Evolutionary conservation across 2,329 filamentous ascomycete species (phyloP).

Genomic region (Herpomyces periplanetae): DNA sequence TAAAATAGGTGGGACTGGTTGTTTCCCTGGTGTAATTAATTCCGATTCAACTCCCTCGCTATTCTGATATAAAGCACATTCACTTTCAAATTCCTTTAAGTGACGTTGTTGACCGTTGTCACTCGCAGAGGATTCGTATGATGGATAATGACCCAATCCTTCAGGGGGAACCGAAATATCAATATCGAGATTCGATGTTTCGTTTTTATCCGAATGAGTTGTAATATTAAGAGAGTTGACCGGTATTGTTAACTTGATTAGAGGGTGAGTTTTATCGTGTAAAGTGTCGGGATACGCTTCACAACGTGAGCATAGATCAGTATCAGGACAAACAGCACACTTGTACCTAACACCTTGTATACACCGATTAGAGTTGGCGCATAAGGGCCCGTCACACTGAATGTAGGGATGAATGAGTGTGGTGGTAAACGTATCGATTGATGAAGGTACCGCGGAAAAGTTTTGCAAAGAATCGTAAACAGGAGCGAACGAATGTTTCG

Average conservation of each 20-base stretch:
- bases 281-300: conserved; percentile 47
- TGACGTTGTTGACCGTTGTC: too few relatives aligned
- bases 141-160: conserved; percentile 4
- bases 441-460: too few relatives aligned
- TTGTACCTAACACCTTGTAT: conserved; percentile 75
- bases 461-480: conserved; percentile 31
- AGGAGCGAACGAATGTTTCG: conserved; percentile 50
- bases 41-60: too few relatives aligned
- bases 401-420: conserved; percentile 33
- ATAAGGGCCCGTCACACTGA: conserved; percentile 76
- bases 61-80: too few relatives aligned
- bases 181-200: conserved; percentile 22
- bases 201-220: conserved; percentile 24
- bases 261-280: conserved; percentile 79
- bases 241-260: conserved; percentile 86
- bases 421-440: too few relatives aligned
- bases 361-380: conserved; percentile 17
- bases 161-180: conserved; percentile 15
- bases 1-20: too few relatives aligned
- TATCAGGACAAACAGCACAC: conserved; percentile 76
- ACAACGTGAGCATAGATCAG: conserved; percentile 74
- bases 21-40: too few relatives aligned
- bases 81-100: too few relatives aligned
- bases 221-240: conserved; percentile 57
- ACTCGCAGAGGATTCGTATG: conserved; percentile 4